Conservation (phyloP, 495 filamentous ascomycete species). For the Penicillium paxilli region DNA sequence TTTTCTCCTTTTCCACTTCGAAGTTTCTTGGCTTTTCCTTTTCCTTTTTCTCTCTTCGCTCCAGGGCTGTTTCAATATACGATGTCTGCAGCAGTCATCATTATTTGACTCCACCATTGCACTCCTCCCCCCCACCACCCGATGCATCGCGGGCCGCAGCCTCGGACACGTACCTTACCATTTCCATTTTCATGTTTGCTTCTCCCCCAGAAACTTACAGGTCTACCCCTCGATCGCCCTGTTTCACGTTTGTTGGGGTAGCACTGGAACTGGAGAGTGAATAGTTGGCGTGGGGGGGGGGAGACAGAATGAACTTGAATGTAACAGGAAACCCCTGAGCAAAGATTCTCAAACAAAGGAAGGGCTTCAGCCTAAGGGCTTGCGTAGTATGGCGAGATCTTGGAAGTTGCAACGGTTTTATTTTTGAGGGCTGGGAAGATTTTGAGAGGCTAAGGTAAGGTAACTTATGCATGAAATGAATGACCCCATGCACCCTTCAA, state of each 20-base stretch:
- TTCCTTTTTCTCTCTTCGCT: neutral
- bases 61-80: neutral
- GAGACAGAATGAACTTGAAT: no score
- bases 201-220: neutral
- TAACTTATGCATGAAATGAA: no score
- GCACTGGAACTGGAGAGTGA: neutral
- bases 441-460: neutral
- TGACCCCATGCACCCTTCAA: no score
- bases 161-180: neutral
- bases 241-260: neutral
- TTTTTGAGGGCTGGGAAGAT: no score
- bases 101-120: no score
- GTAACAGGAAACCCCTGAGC: neutral
- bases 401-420: no score
- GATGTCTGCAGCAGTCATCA: neutral
- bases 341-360: neutral
- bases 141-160: neutral
- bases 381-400: no score
- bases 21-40: neutral
- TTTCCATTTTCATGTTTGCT: neutral
- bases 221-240: neutral
- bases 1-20: neutral
- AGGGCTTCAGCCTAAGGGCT: no score
- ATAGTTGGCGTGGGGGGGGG: no score
- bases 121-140: neutral